Base-by-base conservation (phyloP, 495 filamentous ascomycete genomes). In the Penicillium fimorum region DNA sequence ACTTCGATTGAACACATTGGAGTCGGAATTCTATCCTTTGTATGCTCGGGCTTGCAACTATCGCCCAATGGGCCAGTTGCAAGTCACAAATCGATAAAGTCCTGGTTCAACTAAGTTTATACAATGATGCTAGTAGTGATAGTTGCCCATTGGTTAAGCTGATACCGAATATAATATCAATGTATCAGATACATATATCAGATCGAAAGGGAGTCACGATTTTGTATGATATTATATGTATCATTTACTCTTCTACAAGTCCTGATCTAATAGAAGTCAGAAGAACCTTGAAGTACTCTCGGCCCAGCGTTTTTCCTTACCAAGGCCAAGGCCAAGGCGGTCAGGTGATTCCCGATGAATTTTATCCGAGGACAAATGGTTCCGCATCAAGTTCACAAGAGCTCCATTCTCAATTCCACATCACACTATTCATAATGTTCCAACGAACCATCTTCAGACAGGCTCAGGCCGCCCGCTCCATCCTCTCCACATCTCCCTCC, bases 361-460 rank as follows among this genome's bases (percentile, higher is more conserved):
- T 66, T 69, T 65, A 55, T 55, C 67, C 62, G 59, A 47, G 25
- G 37, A 62, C 52, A 51, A 53, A 18, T 41, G 25, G 11, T 24
- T 52, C 50, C 50, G 25, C 24, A 30, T 52, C 59, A 49, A 51
- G 32, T 24, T 47, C 47, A 54, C 42, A 7, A 7, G 46, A 42
- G 47, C 42, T 57, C 47, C 38, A 27, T 60, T 50, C 18, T 57
- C 50, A 50, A 50, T 57, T 52, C 25, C 51, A 46, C 51, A 44
- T 46, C 37, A 52, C 17, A 44, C 53, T 24, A 47, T 41, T 63
- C 65, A 71, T 30, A 58, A 79, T 79, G 76, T 73, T 79, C 68
- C 73, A 76, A 61, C 70, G 75, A 58, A 73, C 69, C 29, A 49
- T 77, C 53, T 52, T 79, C 60, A 73, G 73, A 75, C 75, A 77